Conservation (phyloP, 148 eudicot genomes). For the Diospyros lotus region DNA sequence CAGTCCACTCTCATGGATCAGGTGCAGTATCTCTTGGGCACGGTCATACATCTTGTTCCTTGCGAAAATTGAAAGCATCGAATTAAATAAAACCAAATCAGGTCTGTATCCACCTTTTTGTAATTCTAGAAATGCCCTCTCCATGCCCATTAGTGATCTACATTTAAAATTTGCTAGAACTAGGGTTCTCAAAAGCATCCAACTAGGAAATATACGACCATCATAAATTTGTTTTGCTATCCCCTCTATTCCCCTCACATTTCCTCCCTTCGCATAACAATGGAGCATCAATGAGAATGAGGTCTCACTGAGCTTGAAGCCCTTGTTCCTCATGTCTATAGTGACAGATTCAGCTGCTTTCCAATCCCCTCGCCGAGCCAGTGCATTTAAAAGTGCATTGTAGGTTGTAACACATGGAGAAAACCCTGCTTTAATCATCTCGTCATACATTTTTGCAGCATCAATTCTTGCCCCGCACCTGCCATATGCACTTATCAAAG, state of each 20-base stretch:
- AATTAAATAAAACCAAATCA: constrained; percentile 69
- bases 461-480: constrained; percentile 67
- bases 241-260: constrained; percentile 53
- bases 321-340: constrained; percentile 71
- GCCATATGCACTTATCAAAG: constrained; percentile 82
- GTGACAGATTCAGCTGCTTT: constrained; percentile 64
- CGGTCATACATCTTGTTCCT: constrained; percentile 66
- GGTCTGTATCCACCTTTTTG: constrained; percentile 65
- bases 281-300: constrained; percentile 74
- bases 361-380: constrained; percentile 82
- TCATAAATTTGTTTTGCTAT: constrained; percentile 56
- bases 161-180: constrained; percentile 67
- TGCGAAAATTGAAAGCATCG: constrained; percentile 78
- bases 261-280: constrained; percentile 70
- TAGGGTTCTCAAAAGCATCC: constrained; percentile 79
- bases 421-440: constrained; percentile 79
- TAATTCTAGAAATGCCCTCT: constrained; percentile 68
- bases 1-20: constrained; percentile 50
- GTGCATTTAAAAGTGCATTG: constrained; percentile 74
- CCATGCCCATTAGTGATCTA: constrained; percentile 64
- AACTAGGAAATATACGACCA: constrained; percentile 70
- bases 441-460: constrained; percentile 62
- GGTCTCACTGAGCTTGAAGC: constrained; percentile 78
- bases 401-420: constrained; percentile 73
- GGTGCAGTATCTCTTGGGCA: constrained; percentile 52